A percentile compares a stretch with the other conserved stretches of the same genome.
These are phyloP conservation scores for Hypomyces perniciosus DNA, from an alignment of 2,329 filamentous ascomycete species.

Conservation along the genomic window DNA sequence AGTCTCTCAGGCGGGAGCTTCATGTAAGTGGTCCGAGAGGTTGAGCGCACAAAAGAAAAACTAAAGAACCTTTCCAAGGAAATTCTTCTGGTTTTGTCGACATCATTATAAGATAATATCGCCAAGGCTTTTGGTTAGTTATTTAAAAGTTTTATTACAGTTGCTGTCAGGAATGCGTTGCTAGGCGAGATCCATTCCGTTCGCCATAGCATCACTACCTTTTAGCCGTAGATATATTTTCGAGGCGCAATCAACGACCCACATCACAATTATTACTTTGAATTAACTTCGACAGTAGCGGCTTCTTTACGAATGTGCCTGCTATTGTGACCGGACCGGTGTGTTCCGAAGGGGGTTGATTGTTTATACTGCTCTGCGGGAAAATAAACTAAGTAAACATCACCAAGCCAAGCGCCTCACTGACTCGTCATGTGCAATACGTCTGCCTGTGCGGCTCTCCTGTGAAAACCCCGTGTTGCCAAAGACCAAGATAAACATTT, in stretches of 20 bases:
- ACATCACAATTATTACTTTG: not conserved
- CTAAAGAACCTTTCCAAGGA: not conserved
- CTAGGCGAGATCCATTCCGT: constrained; percentile 32
- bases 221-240: not conserved
- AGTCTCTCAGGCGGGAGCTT: not conserved
- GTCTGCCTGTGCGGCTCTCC: constrained; percentile 22
- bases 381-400: not conserved
- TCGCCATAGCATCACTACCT: constrained; percentile 13
- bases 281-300: no score
- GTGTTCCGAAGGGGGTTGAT: no score
- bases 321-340: no score
- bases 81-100: constrained; percentile 1
- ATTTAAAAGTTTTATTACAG: constrained; percentile 22
- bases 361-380: no score
- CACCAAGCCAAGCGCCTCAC: constrained; percentile 4
- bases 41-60: not conserved
- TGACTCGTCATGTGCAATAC: constrained; percentile 16
- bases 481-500: constrained; percentile 26
- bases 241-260: not conserved
- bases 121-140: not conserved
- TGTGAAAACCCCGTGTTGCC: constrained; percentile 28
- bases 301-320: no score
- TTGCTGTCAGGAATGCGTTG: constrained; percentile 36
- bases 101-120: constrained; percentile 1
- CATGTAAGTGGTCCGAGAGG: not conserved